Percentiles rank a stretch among this genome's conserved stretches.
phyloP scores from a whole-genome alignment of 2,329 filamentous ascomycete species.

The Elsinoe australis region DNA sequence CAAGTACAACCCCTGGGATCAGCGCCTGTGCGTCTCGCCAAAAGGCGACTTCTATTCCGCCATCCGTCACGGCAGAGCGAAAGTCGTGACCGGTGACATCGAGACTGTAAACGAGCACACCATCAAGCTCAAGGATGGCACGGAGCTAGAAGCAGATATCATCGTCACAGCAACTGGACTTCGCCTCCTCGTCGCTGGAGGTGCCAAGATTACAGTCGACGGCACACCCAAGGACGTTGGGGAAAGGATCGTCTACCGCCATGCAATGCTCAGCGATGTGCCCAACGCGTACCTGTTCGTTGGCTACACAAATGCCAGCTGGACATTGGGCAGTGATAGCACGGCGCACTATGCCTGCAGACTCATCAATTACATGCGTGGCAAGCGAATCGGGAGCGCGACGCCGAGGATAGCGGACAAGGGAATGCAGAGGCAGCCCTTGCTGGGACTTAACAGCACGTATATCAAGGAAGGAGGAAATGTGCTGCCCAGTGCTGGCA shows the following conservation, averaged over 20 bases:
- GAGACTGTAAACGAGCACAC: slow-evolving; percentile 42
- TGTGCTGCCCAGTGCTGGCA: slow-evolving; percentile 43
- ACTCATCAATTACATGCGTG: slow-evolving; percentile 45
- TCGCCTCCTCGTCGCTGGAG: slow-evolving; percentile 48
- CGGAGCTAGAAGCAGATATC: slow-evolving; percentile 48
- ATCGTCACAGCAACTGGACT: slow-evolving; percentile 61
- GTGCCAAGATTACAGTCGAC: slow-evolving; percentile 47
- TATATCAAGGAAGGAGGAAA: slow-evolving; percentile 42
- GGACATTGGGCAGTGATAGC: slow-evolving; percentile 56
- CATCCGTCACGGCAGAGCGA: slow-evolving; percentile 44
- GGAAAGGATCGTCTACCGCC: slow-evolving; percentile 53
- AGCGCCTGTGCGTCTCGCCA: slow-evolving; percentile 65
- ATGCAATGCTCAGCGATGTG: slow-evolving; percentile 54
- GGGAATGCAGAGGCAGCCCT: slow-evolving; percentile 33
- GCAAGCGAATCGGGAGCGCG: slow-evolving; percentile 36
- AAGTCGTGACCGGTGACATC: slow-evolving; percentile 51
- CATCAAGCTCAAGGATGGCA: slow-evolving; percentile 42
- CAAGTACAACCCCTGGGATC: slow-evolving; percentile 52
- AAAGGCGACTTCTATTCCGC: slow-evolving; percentile 52
- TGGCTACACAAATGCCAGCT: slow-evolving; percentile 54
- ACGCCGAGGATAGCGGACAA: slow-evolving; percentile 39
- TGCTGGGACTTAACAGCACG: slow-evolving; percentile 44
- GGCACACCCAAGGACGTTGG: slow-evolving; percentile 39
- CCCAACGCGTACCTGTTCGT: slow-evolving; percentile 54
- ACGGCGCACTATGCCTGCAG: slow-evolving; percentile 44